Percentiles rank a stretch among this genome's conserved stretches.
These are phyloP conservation scores for Mytilinidion resinicola DNA, from an alignment of 495 filamentous ascomycete genomes.

Conservation along the genomic window DNA sequence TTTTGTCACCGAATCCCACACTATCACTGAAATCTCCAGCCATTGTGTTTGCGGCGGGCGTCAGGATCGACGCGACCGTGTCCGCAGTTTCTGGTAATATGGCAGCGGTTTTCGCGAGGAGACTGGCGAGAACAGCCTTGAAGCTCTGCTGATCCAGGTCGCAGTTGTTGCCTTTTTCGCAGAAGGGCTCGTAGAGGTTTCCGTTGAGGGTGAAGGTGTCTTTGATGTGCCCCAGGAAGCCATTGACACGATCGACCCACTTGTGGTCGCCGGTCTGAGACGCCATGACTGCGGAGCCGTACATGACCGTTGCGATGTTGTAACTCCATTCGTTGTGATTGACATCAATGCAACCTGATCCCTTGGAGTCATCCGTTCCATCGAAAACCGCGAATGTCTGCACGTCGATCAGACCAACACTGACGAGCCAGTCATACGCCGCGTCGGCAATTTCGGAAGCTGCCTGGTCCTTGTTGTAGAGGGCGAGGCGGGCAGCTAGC, in stretches of 20 bases:
- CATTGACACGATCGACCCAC: constrained; percentile 38
- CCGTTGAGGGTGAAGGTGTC: constrained; percentile 41
- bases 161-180: constrained; percentile 58
- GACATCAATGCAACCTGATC: constrained; percentile 36
- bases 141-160: constrained; percentile 63
- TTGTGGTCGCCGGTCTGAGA: constrained; percentile 30
- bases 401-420: constrained; percentile 43
- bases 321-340: constrained; percentile 19
- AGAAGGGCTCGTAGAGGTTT: constrained; percentile 59
- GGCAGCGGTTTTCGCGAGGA: constrained; percentile 58
- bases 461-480: constrained; percentile 63
- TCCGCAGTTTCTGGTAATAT: constrained; percentile 55
- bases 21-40: constrained; percentile 37
- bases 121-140: constrained; percentile 65
- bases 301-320: constrained; percentile 12
- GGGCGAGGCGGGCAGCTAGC: constrained; percentile 61
- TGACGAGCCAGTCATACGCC: constrained; percentile 60
- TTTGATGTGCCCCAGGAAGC: constrained; percentile 44
- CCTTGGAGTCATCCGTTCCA: constrained; percentile 42
- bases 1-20: constrained; percentile 47
- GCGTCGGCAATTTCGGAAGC: constrained; percentile 65
- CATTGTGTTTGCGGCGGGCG: constrained; percentile 52
- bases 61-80: constrained; percentile 48
- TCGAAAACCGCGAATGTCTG: constrained; percentile 51
- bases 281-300: constrained; percentile 16